Evolutionary conservation across 192 early-diverging fungal species (phyloP).

Genomic region (Nowakowskiella sp.): DNA sequence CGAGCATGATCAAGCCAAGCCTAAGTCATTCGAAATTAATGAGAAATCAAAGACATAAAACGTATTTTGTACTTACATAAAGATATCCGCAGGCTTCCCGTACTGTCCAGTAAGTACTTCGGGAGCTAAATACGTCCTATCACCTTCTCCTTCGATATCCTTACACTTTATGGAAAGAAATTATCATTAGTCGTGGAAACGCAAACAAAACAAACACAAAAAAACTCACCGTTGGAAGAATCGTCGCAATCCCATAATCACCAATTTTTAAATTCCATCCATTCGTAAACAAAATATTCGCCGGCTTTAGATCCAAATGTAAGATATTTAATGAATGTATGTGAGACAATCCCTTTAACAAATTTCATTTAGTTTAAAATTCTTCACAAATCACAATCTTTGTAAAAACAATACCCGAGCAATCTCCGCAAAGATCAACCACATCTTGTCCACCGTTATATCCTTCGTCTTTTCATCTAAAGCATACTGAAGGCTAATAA

Average conservation of each 20-base stretch:
- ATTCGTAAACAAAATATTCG: slow-evolving; percentile 67
- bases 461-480: slow-evolving; percentile 24
- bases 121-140: slow-evolving; percentile 86
- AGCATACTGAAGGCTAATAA: slow-evolving; percentile 17
- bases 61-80: slow-evolving; percentile 44
- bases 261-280: slow-evolving; percentile 71
- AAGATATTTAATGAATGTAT: slow-evolving; percentile 64
- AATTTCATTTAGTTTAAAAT: neutral
- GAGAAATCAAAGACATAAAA: neutral
- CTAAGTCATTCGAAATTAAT: slow-evolving; percentile 32
- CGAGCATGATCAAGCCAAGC: slow-evolving; percentile 82
- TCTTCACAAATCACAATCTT: neutral
- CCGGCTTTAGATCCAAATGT: slow-evolving; percentile 90
- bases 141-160: slow-evolving; percentile 69
- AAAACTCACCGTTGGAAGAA: slow-evolving; percentile 45
- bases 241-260: slow-evolving; percentile 82
- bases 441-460: slow-evolving; percentile 49
- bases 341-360: slow-evolving; percentile 51
- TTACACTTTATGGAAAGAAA: slow-evolving; percentile 12
- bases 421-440: slow-evolving; percentile 64
- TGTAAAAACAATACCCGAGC: slow-evolving; percentile 26
- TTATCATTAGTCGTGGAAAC: slow-evolving; percentile 19
- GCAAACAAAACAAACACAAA: slow-evolving; percentile 15
- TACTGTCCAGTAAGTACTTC: slow-evolving; percentile 66
- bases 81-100: slow-evolving; percentile 78